Evolutionary conservation across 345 rosid species (phyloP).

Genomic region (Durio zibethinus): DNA sequence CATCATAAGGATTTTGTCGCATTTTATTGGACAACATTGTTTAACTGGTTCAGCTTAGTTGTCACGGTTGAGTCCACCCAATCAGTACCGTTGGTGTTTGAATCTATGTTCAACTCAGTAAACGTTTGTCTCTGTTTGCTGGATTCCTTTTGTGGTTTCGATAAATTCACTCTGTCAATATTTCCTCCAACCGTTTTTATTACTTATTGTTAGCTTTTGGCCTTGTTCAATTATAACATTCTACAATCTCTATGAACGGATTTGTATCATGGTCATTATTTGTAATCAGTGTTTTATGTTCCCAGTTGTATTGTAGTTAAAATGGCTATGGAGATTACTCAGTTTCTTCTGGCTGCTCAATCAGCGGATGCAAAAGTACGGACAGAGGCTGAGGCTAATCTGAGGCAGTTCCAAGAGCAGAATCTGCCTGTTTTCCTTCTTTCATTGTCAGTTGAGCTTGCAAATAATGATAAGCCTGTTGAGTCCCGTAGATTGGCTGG

Average conservation of each 20-base stretch:
- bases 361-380: conserved; percentile 67
- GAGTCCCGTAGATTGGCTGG: conserved; percentile 87
- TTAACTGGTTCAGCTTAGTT: neutral
- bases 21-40: neutral
- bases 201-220: neutral
- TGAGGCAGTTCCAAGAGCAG: conserved; percentile 76
- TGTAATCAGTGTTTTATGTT: neutral
- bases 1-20: neutral
- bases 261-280: neutral
- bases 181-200: neutral
- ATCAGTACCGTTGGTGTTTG: neutral
- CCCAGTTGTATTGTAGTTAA: conserved; percentile 24
- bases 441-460: conserved; percentile 75
- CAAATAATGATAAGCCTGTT: conserved; percentile 66
- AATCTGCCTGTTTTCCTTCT: conserved; percentile 65
- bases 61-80: neutral
- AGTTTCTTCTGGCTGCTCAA: conserved; percentile 70
- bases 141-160: neutral
- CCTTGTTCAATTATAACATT: neutral
- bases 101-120: neutral
- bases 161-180: neutral
- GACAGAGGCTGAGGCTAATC: conserved; percentile 66
- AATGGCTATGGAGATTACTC: conserved; percentile 91
- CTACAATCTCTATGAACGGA: neutral
- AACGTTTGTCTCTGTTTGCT: neutral